phyloP scores from a whole-genome alignment of 257 asterid species.

The Gardenia jasminoides region DNA sequence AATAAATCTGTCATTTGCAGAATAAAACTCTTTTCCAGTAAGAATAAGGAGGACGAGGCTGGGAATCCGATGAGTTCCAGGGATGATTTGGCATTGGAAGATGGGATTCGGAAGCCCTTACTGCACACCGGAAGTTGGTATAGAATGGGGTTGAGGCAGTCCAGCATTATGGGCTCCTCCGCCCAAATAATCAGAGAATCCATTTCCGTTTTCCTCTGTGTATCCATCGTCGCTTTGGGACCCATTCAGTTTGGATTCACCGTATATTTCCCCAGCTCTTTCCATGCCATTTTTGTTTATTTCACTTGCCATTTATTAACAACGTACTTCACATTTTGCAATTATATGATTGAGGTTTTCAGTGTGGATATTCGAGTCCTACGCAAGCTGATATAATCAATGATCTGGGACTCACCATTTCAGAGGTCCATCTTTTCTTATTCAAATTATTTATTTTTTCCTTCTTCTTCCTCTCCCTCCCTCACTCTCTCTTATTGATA shows the following conservation, averaged over 20 bases:
- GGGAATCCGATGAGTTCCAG: constrained; percentile 43
- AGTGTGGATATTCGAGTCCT: constrained; percentile 89
- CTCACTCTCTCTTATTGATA: background rate
- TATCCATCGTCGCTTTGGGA: constrained; percentile 70
- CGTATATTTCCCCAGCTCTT: constrained; percentile 21
- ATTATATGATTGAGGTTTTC: background rate
- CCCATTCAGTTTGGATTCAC: constrained; percentile 82
- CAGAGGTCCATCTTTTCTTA: constrained; percentile 47
- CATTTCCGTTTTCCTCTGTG: constrained; percentile 72
- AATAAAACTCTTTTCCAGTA: background rate
- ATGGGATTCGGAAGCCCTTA: constrained; percentile 81
- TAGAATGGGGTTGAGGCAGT: constrained; percentile 60
- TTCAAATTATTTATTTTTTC: background rate
- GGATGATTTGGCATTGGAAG: constrained; percentile 46
- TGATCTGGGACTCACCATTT: constrained; percentile 66
- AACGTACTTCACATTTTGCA: background rate
- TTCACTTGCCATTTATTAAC: background rate
- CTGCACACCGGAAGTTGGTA: constrained; percentile 93
- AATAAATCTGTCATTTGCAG: no score
- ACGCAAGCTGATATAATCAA: constrained; percentile 60
- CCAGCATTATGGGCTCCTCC: constrained; percentile 64
- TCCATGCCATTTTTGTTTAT: background rate
- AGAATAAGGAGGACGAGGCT: background rate
- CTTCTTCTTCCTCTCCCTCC: constrained; percentile 7
- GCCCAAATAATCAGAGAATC: constrained; percentile 55